These are phyloP conservation scores for Mucor irregularis DNA, from an alignment of 371 early-diverging fungal genomes.

Conservation along the genomic window DNA sequence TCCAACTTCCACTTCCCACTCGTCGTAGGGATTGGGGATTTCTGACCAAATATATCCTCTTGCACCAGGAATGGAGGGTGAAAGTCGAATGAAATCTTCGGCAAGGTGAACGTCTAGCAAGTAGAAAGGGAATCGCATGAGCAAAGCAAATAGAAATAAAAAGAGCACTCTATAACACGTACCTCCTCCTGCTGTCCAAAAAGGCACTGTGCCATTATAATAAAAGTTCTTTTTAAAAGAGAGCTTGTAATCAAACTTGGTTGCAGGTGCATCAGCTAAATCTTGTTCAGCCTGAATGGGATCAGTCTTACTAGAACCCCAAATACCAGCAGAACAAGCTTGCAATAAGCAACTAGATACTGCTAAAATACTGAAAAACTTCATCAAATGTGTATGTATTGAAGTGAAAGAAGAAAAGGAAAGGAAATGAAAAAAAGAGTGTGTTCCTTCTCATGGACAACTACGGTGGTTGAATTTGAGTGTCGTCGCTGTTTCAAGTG, in stretches of 20 bases:
- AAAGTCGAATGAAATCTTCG: slow-evolving; percentile 66
- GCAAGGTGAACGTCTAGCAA: slow-evolving; percentile 64
- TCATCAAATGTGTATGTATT: slow-evolving; percentile 15
- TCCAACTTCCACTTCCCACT: slow-evolving; percentile 76
- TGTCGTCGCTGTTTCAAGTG: neutral
- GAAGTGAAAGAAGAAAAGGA: neutral
- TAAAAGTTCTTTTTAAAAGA: slow-evolving; percentile 67
- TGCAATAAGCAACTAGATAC: slow-evolving; percentile 10
- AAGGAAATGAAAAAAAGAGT: neutral
- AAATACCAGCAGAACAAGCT: slow-evolving; percentile 26
- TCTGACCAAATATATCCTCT: slow-evolving; percentile 75
- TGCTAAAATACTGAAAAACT: neutral
- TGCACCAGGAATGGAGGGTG: slow-evolving; percentile 65
- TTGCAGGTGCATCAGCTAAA: slow-evolving; percentile 21
- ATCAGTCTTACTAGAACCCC: slow-evolving; percentile 16
- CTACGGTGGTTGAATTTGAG: neutral
- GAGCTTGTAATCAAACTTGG: slow-evolving; percentile 64
- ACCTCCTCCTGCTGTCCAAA: slow-evolving; percentile 58
- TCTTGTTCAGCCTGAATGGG: slow-evolving; percentile 20
- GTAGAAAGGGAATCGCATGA: neutral
- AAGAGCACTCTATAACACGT: slow-evolving; percentile 7
- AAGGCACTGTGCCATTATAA: slow-evolving; percentile 57
- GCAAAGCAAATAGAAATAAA: slow-evolving; percentile 41
- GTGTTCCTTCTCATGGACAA: neutral
- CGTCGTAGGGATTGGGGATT: slow-evolving; percentile 63